A percentile compares a stretch with the other conserved stretches of the same genome.
phyloP scores from a whole-genome alignment of 176 grass and related monocot genomes.

The Coix lacrymajobi region DNA sequence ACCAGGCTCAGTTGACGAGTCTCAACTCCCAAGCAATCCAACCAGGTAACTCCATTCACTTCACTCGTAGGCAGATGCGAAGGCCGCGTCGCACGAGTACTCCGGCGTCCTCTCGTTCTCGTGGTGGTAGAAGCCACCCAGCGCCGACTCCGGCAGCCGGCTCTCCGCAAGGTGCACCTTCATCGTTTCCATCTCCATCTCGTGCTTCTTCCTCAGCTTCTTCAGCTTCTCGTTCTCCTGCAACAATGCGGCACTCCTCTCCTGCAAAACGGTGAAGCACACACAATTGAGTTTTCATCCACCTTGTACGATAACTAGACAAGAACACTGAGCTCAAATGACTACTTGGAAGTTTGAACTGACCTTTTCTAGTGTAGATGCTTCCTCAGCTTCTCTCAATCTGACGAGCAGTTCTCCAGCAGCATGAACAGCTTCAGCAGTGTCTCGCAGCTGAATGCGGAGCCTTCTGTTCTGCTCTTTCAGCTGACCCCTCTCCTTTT shows the following conservation, averaged over 20 bases:
- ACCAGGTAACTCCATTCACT: conserved; percentile 19
- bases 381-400: conserved; percentile 85
- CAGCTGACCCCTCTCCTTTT: conserved; percentile 74
- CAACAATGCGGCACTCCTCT: conserved; percentile 35
- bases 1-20: conserved; percentile 43
- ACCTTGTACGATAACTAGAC: neutral
- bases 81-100: conserved; percentile 38
- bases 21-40: neutral
- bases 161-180: conserved; percentile 91
- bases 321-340: neutral
- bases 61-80: conserved; percentile 59
- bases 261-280: conserved; percentile 36
- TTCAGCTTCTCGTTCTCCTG: conserved; percentile 87
- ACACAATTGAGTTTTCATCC: neutral
- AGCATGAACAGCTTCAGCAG: conserved; percentile 94
- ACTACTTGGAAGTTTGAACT: neutral
- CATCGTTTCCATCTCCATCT: conserved; percentile 86
- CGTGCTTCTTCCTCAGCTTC: conserved; percentile 79
- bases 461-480: conserved; percentile 98
- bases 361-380: conserved; percentile 63
- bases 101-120: conserved; percentile 26
- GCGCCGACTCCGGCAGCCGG: conserved; percentile 75
- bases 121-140: conserved; percentile 56
- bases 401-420: conserved; percentile 91
- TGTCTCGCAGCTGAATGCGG: conserved; percentile 87